Conservation (phyloP, 2,329 filamentous ascomycete genomes). For the Penicillium capsulatum region DNA sequence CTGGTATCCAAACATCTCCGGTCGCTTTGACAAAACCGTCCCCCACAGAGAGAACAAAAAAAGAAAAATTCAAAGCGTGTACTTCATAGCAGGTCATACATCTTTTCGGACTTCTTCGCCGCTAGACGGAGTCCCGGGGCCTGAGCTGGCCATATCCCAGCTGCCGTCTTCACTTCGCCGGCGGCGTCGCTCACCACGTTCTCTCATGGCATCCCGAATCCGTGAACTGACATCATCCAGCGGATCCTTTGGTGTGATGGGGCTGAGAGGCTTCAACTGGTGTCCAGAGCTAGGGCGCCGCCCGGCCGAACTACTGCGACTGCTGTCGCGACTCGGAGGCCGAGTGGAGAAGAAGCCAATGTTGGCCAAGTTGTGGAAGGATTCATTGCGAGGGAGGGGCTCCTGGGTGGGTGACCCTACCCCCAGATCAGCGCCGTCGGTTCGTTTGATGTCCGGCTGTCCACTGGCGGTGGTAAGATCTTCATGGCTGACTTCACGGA, state of each 20-base stretch:
- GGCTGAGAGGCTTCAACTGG: slow-evolving; percentile 66
- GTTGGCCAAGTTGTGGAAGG: slow-evolving; percentile 81
- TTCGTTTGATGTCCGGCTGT: slow-evolving; percentile 23
- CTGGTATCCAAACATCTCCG: slow-evolving; percentile 2
- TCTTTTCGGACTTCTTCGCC: slow-evolving; percentile 37
- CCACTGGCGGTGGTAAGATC: slow-evolving; percentile 15
- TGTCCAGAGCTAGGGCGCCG: slow-evolving; percentile 61
- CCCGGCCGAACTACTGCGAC: slow-evolving; percentile 65
- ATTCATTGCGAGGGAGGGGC: slow-evolving; percentile 79
- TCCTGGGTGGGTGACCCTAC: slow-evolving; percentile 32
- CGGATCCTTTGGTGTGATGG: slow-evolving; percentile 61
- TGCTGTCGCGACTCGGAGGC: slow-evolving; percentile 74
- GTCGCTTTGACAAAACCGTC: not conserved
- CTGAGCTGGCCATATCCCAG: slow-evolving; percentile 40
- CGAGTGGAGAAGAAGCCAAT: slow-evolving; percentile 88
- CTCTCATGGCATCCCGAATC: slow-evolving; percentile 79
- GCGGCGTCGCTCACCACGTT: slow-evolving; percentile 62
- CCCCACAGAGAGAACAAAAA: not conserved
- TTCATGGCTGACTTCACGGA: slow-evolving; percentile 31
- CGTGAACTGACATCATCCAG: slow-evolving; percentile 79
- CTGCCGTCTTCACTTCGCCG: slow-evolving; percentile 45
- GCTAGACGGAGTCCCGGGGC: slow-evolving; percentile 33
- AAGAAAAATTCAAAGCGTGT: slow-evolving; percentile 1
- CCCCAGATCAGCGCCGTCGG: slow-evolving; percentile 19
- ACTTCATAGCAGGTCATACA: slow-evolving; percentile 21